A percentile compares a stretch with the other conserved stretches of the same genome.
Conservation (phyloP, 371 early-diverging fungal species). For the Mortierella sp. region DNA sequence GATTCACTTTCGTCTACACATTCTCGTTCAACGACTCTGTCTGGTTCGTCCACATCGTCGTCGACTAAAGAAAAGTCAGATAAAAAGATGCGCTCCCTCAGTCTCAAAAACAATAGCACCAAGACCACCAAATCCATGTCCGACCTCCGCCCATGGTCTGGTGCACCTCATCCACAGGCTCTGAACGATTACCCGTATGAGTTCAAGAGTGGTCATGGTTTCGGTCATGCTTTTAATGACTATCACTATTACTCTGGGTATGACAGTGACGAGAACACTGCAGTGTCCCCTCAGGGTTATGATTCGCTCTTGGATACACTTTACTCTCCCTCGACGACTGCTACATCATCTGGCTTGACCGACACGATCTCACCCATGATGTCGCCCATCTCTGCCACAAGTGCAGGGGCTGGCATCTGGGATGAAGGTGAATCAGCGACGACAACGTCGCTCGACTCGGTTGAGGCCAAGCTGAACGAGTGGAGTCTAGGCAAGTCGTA, state of each 20-base stretch:
- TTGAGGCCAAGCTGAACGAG: too few species aligned
- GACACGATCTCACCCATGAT: neutral
- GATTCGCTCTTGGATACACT: conserved; percentile 45
- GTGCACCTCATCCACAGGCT: conserved; percentile 20
- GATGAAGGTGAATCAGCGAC: conserved; percentile 20
- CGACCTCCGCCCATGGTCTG: conserved; percentile 41
- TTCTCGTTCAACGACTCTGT: conserved; percentile 21
- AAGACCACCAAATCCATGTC: conserved; percentile 38
- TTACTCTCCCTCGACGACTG: conserved; percentile 17
- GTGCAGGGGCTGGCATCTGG: conserved; percentile 8
- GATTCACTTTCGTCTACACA: neutral
- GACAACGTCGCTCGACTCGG: too few species aligned
- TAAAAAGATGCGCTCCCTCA: conserved; percentile 30
- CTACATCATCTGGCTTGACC: neutral
- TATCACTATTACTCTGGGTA: neutral
- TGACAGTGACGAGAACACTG: conserved; percentile 40
- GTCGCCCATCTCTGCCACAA: neutral
- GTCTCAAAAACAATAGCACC: conserved; percentile 35
- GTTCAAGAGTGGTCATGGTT: too few species aligned
- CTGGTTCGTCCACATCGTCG: conserved; percentile 7
- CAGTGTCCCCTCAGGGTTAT: conserved; percentile 23
- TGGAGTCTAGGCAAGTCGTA: neutral
- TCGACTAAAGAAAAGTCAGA: neutral
- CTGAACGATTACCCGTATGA: conserved; percentile 17
- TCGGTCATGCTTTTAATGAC: too few species aligned